Evolutionary conservation across 2,329 filamentous ascomycete genomes (phyloP).

Genomic region (Penicillium olsonii): DNA sequence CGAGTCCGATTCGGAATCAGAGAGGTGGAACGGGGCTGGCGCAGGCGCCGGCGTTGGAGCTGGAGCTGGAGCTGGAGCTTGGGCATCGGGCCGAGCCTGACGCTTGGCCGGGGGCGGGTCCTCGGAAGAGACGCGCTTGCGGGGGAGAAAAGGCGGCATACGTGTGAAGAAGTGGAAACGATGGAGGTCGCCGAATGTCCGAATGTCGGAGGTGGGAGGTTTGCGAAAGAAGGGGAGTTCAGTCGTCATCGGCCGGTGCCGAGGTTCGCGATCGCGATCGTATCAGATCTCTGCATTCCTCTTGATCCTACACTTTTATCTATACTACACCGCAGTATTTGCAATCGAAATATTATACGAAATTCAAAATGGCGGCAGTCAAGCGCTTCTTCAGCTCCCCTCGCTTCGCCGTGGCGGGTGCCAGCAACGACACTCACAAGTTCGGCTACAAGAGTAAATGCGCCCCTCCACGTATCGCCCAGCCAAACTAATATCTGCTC

Average conservation of each 20-base stretch:
- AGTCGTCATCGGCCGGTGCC: conserved; percentile 18
- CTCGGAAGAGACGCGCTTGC: conserved; percentile 42
- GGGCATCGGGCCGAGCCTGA: conserved; percentile 27
- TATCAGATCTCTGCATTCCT: background rate
- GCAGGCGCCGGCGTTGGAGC: background rate
- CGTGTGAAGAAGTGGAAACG: conserved; percentile 11
- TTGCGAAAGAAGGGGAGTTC: conserved; percentile 9
- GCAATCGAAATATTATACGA: background rate
- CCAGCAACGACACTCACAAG: conserved; percentile 79
- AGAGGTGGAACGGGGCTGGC: conserved; percentile 23
- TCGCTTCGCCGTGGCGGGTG: conserved; percentile 84
- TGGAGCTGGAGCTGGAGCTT: conserved; percentile 12
- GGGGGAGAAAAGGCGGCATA: conserved; percentile 51
- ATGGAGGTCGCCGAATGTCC: conserved; percentile 7
- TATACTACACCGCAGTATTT: background rate
- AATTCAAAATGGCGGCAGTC: conserved; percentile 50
- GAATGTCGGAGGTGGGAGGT: conserved; percentile 13
- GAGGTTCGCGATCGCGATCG: conserved; percentile 21
- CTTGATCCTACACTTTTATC: background rate
- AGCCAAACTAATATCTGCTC: conserved; percentile 15
- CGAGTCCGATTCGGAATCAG: conserved; percentile 30
- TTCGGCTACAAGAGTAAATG: conserved; percentile 80
- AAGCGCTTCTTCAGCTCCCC: conserved; percentile 78
- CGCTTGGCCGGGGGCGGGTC: conserved; percentile 39
- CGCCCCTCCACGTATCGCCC: background rate